Base-by-base conservation (phyloP, 1,284 basidiomycete species). In the Ganoderma leucocontextum region DNA sequence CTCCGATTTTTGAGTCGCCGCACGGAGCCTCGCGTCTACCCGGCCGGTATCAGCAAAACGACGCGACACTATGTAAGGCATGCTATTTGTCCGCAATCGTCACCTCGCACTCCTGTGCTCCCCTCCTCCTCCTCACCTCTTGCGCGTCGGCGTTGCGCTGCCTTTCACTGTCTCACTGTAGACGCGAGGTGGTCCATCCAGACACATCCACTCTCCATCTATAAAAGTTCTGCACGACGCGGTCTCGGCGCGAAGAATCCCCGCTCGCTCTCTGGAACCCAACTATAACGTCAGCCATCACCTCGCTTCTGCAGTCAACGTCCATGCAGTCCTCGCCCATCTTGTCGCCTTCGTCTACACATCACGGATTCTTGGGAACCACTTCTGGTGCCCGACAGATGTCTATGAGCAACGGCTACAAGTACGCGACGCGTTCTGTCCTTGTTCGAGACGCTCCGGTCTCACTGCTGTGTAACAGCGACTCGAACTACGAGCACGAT, bases 1-100 rank as follows among this genome's bases (percentile, higher is more conserved):
- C 38, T 60, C 58, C 58, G 58, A 60, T n/a, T 39, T 39, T 60
- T 60, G 36, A 66, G 65, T 49, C 65, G 65, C 65, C 65, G 65
- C 57, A 66, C 55, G 58, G 65, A 58, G 55, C 42, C 53, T 57
- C 65, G 64, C 60, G 33, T 33, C 60, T 58, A 58, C 42, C 65
- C 65, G 47, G 47, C 47, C 47, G 65, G 33, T 22, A 62, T 58
- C 42, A 55, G 38, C 53, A 55, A 33, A 33, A 35, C 53, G 58
- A 38, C 53, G 53, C 39, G 60, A 62, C 65, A 62, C 60, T 66
- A 62, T 66, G 60, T 59, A 62, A 62, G 60, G 65, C 49, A 35
- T 25, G 38, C 25, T n/a, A 52, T 53, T 62, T 62, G 49, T 53
- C 61, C 52, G 15, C 38, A 39, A 19, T 49, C 35, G 62, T 36